Percentiles rank a stretch among this genome's conserved stretches.
These are phyloP conservation scores for Schizochytrium sp. DNA, from an alignment of 108 stramenopile genomes.

Conservation along the genomic window DNA sequence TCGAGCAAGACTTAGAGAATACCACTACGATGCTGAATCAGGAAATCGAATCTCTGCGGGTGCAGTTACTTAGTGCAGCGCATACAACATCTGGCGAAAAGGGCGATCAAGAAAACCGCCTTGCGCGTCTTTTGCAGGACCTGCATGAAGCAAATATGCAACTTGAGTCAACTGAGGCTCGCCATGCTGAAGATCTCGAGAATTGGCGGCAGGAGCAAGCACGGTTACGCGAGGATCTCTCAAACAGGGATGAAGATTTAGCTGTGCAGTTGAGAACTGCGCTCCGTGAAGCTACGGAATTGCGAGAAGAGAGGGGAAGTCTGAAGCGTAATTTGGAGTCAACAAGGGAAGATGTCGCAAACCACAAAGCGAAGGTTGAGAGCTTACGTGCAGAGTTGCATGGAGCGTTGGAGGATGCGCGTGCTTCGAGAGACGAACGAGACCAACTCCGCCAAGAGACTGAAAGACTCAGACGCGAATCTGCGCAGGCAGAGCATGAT, in stretches of 20 bases:
- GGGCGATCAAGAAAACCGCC: background rate
- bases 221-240: background rate
- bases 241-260: background rate
- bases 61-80: background rate
- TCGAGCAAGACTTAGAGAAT: background rate
- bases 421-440: background rate
- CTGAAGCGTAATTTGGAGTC: background rate
- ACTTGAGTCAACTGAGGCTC: background rate
- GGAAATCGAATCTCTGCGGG: background rate
- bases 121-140: background rate
- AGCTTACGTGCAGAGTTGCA: background rate
- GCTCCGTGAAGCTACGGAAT: background rate
- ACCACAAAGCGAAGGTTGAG: background rate
- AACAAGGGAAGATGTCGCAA: background rate
- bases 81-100: background rate
- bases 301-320: background rate
- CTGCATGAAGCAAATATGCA: background rate
- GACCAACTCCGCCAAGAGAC: background rate
- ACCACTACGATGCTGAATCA: background rate
- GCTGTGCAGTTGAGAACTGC: background rate
- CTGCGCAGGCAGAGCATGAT: background rate
- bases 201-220: background rate
- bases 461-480: too few species aligned
- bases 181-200: background rate
- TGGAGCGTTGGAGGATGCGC: background rate